Percentiles rank a stretch among this genome's conserved stretches.
These are phyloP conservation scores for Aspergillus sp. DNA, from an alignment of 2,329 filamentous ascomycete genomes.

Conservation along the genomic window DNA sequence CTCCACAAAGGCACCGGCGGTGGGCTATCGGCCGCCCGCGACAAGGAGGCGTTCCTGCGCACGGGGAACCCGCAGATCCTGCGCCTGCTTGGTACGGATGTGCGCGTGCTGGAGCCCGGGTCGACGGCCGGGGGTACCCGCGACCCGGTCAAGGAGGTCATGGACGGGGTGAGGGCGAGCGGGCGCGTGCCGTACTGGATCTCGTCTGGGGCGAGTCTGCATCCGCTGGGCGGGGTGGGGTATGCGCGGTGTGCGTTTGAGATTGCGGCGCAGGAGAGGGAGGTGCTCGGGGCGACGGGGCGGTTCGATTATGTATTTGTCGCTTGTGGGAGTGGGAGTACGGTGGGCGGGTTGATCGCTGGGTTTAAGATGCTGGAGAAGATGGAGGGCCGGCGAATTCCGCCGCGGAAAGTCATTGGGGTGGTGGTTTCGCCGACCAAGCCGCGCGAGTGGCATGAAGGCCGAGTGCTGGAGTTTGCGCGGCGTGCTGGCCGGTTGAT, in stretches of 20 bases:
- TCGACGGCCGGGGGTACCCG: constrained; percentile 34
- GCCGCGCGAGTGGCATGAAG: constrained; percentile 27
- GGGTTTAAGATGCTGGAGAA: constrained; percentile 34
- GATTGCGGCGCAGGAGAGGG: constrained; percentile 28
- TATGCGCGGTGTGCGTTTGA: constrained; percentile 35
- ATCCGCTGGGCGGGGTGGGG: constrained; percentile 32
- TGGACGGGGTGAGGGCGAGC: constrained; percentile 21
- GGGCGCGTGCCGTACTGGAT: constrained; percentile 33
- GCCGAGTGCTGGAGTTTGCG: constrained; percentile 30
- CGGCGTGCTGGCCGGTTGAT: constrained; percentile 25
- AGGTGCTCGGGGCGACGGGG: constrained; percentile 17
- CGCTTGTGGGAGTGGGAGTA: constrained; percentile 37
- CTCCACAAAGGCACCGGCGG: constrained; percentile 30
- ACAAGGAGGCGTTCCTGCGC: constrained; percentile 21
- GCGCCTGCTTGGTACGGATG: constrained; percentile 32
- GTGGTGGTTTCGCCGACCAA: constrained; percentile 34
- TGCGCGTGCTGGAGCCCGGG: constrained; percentile 58
- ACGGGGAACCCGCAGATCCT: constrained; percentile 29
- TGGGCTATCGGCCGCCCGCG: constrained; percentile 15
- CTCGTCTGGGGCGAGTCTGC: constrained; percentile 34
- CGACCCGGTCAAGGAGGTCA: constrained; percentile 36
- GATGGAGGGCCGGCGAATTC: constrained; percentile 2
- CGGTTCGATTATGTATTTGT: constrained; percentile 36
- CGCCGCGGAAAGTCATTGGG: constrained; percentile 27
- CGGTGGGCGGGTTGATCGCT: constrained; percentile 33